A percentile compares a stretch with the other conserved stretches of the same genome.
Evolutionary conservation across 495 filamentous ascomycete species (phyloP).

Genomic region (Penicillium bialowiezense): DNA sequence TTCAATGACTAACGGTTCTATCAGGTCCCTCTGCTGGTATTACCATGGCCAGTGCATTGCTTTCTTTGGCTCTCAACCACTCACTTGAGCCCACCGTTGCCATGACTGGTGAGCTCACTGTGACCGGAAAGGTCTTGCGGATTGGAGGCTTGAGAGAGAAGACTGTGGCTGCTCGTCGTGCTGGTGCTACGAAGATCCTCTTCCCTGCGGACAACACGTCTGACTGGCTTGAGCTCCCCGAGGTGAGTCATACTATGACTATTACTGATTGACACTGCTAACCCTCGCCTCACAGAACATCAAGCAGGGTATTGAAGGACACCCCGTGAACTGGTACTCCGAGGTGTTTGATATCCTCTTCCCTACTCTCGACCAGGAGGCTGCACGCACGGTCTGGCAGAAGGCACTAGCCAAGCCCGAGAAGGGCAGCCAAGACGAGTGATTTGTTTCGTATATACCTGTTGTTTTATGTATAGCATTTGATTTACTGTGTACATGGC

Average conservation of each 20-base stretch:
- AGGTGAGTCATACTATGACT: conserved; percentile 54
- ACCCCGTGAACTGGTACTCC: conserved; percentile 86
- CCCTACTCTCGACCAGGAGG: conserved; percentile 68
- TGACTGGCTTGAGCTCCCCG: conserved; percentile 97
- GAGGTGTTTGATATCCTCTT: conserved; percentile 94
- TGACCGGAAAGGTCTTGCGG: conserved; percentile 94
- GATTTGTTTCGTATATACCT: conserved; percentile 18
- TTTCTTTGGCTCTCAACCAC: conserved; percentile 77
- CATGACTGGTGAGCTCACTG: conserved; percentile 98
- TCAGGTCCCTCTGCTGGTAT: conserved; percentile 84
- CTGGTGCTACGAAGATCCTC: conserved; percentile 91
- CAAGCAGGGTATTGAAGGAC: conserved; percentile 89
- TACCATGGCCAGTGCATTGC: conserved; percentile 91
- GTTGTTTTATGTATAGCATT: conserved; percentile 15
- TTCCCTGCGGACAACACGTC: conserved; percentile 93
- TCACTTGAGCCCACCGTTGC: conserved; percentile 82
- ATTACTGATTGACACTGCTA: conserved; percentile 3
- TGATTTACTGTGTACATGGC: conserved; percentile 23
- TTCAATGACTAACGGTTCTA: conserved; percentile 14
- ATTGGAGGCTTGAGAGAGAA: conserved; percentile 98
- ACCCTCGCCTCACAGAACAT: conserved; percentile 74
- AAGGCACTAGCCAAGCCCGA: conserved; percentile 62
- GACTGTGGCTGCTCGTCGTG: conserved; percentile 93
- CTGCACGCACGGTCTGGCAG: conserved; percentile 71
- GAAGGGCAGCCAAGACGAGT: conserved; percentile 41